Base-by-base conservation (phyloP, 2,329 filamentous ascomycete genomes). In the Clonostachys rosea region DNA sequence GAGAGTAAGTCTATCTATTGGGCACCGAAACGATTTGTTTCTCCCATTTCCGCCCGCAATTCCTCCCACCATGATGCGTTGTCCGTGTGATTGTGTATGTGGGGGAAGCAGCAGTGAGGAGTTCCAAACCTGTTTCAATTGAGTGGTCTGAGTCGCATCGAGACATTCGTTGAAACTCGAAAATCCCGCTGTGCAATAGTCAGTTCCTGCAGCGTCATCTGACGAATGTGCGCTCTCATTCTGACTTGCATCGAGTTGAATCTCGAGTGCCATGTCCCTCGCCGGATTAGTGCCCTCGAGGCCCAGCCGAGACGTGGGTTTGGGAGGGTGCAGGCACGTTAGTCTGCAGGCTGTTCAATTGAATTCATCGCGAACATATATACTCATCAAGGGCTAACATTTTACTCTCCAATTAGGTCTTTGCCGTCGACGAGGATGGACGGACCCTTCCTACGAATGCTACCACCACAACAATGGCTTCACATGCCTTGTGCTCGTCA, bases 401-500 rank as follows among this genome's bases (percentile, higher is more conserved):
- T 54, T 50, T 36, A 43, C 51, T 59, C 47, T 49, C 60, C 52
- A 30, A 48, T 34, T 66, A 97, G 92, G 91, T 72, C 86, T 96
- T 62, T 97, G 92, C 78, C 87, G 89, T 66, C 90, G 92, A 59
- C 90, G 92, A 67, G 89, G 90, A 69, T 97, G 92, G 92, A 84
- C 83, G 57, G 89, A 95, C 65, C 92, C 92, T 60, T 78, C 83
- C 64, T 97, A 95, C 77, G 87, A 94, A 70, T 86, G 85, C 60
- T 90, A 87, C 76, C 80, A 79, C 57, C 84, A 84, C 59, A 71
- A 77, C 54, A 81, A 75, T 58, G 91, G 91, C 63, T 95, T 86
- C 68, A 89, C 87, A 49, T 96, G 91, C 74, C 85, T 91, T 49
- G 92, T 96, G 48, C 81, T 94, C 53, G 92, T 97, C 65, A 96